These are phyloP conservation scores for Stromatinia cepivora DNA, from an alignment of 2,329 filamentous ascomycete genomes.

Conservation along the genomic window DNA sequence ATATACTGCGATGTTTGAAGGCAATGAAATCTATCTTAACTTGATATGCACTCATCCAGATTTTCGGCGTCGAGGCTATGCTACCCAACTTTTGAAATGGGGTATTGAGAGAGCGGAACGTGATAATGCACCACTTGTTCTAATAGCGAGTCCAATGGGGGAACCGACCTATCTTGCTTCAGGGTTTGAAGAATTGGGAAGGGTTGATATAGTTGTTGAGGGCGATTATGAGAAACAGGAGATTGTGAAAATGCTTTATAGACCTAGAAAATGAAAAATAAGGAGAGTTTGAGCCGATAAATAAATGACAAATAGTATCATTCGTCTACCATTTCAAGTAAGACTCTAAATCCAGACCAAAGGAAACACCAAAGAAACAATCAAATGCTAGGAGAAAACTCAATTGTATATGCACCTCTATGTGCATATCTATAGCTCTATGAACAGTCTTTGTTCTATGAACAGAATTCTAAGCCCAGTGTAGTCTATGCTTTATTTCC, in stretches of 20 bases:
- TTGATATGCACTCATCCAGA: constrained; percentile 11
- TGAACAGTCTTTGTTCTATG: constrained; percentile 24
- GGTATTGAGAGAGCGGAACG: constrained; percentile 13
- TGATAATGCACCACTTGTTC: constrained; percentile 9
- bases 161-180: neutral
- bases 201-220: neutral
- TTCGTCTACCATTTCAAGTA: neutral
- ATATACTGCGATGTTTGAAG: neutral
- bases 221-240: neutral
- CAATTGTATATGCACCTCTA: neutral
- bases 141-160: neutral
- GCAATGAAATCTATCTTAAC: neutral
- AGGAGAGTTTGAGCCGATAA: neutral
- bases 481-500: constrained; percentile 24
- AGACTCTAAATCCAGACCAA: neutral
- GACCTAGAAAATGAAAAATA: neutral
- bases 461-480: neutral
- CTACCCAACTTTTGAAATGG: constrained; percentile 1
- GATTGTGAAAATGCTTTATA: neutral
- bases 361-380: neutral
- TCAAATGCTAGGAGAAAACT: neutral
- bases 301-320: neutral
- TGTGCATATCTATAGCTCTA: constrained; percentile 13
- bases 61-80: constrained; percentile 13
- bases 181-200: constrained; percentile 1